phyloP scores from a whole-genome alignment of 139 green algal genomes.

The Picochlorum costavermella region DNA sequence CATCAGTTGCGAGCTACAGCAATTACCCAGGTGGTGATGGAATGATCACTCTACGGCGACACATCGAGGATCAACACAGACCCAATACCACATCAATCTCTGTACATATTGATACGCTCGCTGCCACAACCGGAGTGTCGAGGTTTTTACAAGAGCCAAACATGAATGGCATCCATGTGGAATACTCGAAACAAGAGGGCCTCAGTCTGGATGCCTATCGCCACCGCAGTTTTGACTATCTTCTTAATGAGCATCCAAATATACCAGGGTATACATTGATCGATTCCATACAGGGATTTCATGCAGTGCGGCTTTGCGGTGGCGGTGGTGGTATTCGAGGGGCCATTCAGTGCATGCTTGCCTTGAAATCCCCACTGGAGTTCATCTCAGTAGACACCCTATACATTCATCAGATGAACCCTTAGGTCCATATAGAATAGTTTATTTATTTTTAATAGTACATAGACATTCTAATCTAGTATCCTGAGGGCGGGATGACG shows the following conservation, averaged over 20 bases:
- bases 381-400: too few relatives aligned
- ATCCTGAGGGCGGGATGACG: too few relatives aligned
- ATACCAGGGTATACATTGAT: conserved; percentile 26
- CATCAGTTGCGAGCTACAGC: conserved; percentile 1
- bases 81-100: neutral
- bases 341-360: neutral
- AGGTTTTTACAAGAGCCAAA: conserved; percentile 45
- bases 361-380: too few relatives aligned
- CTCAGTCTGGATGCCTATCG: conserved; percentile 11
- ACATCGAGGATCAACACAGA: neutral
- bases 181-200: conserved; percentile 48
- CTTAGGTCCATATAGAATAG: too few relatives aligned
- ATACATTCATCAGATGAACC: too few relatives aligned
- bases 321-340: neutral
- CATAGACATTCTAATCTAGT: too few relatives aligned
- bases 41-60: conserved; percentile 38
- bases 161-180: conserved; percentile 19
- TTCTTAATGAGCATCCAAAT: conserved; percentile 25
- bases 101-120: conserved; percentile 56
- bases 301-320: neutral
- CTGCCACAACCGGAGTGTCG: conserved; percentile 68
- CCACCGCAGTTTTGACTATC: conserved; percentile 24
- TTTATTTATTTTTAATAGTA: too few relatives aligned
- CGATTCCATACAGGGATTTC: conserved; percentile 19
- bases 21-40: conserved; percentile 68